These are phyloP conservation scores for Vanilla planifolia DNA, from an alignment of 106 monocot species.

Conservation along the genomic window DNA sequence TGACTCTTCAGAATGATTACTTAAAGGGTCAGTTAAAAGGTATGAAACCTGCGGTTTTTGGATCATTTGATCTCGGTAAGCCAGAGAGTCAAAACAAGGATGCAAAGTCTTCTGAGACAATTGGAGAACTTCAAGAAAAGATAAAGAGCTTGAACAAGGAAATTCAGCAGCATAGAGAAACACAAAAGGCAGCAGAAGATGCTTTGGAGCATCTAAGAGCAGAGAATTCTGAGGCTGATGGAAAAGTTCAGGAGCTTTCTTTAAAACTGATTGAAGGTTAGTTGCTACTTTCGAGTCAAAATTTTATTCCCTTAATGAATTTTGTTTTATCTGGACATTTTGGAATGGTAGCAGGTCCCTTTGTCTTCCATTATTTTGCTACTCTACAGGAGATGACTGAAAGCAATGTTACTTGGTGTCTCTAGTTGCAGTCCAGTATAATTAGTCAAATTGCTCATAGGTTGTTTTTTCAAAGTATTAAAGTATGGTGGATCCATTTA, in stretches of 20 bases:
- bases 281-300: not conserved
- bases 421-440: no score
- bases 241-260: conserved; percentile 62
- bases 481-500: no score
- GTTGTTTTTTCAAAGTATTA: no score
- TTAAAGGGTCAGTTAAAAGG: conserved; percentile 45
- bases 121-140: conserved; percentile 40
- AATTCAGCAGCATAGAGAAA: conserved; percentile 62
- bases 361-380: no score
- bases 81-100: conserved; percentile 11
- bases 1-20: conserved; percentile 61
- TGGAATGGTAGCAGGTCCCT: no score
- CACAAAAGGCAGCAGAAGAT: conserved; percentile 79
- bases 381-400: no score
- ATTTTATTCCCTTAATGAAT: not conserved
- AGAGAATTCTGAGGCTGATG: conserved; percentile 55
- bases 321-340: not conserved
- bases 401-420: no score
- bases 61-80: conserved; percentile 5
- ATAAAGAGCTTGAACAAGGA: conserved; percentile 48
- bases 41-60: conserved; percentile 11
- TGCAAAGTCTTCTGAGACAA: conserved; percentile 21
- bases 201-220: conserved; percentile 83
- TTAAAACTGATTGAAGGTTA: conserved; percentile 71
- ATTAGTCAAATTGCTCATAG: no score